Conservation (phyloP, 768 basidiomycete species). For the Kwoniella europaea region DNA sequence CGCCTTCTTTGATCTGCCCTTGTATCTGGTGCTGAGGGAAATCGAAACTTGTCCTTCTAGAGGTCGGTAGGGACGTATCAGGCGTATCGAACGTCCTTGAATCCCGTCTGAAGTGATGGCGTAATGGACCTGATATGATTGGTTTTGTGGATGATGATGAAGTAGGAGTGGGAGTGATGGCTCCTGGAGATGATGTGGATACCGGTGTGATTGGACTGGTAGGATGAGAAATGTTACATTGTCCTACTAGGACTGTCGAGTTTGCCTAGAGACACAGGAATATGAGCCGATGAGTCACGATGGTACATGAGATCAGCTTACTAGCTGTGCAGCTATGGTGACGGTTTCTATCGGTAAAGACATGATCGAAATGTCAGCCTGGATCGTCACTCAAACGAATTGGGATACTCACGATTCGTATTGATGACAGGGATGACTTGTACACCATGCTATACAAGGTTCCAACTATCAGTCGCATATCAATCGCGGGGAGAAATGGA, state of each 20-base stretch:
- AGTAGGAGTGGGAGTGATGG: constrained; percentile 19
- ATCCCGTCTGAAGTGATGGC: constrained; percentile 39
- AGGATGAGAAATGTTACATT: constrained; percentile 93
- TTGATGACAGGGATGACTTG: constrained; percentile 88
- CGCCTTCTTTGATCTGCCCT: constrained; percentile 15
- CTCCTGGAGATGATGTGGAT: neutral
- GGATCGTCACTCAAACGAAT: too few species aligned
- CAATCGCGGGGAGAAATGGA: too few species aligned
- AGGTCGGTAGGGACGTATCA: constrained; percentile 17
- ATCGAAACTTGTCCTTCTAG: constrained; percentile 6
- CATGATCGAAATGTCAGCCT: too few species aligned
- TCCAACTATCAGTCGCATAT: too few species aligned
- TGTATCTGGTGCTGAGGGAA: neutral
- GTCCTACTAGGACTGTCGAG: constrained; percentile 78
- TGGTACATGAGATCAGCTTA: constrained; percentile 44
- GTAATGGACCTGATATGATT: neutral
- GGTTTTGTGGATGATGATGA: constrained; percentile 25
- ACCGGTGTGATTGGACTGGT: constrained; percentile 33
- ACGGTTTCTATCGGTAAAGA: constrained; percentile 64
- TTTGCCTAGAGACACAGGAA: constrained; percentile 62
- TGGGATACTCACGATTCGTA: constrained; percentile 69
- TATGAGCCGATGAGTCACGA: neutral
- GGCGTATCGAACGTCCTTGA: constrained; percentile 51
- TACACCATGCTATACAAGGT: constrained; percentile 60
- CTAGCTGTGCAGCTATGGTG: constrained; percentile 90